A percentile compares a stretch with the other conserved stretches of the same genome.
These are phyloP conservation scores for Acanthamoeba royreba DNA, from an alignment of 208 protist species.

Conservation along the genomic window DNA sequence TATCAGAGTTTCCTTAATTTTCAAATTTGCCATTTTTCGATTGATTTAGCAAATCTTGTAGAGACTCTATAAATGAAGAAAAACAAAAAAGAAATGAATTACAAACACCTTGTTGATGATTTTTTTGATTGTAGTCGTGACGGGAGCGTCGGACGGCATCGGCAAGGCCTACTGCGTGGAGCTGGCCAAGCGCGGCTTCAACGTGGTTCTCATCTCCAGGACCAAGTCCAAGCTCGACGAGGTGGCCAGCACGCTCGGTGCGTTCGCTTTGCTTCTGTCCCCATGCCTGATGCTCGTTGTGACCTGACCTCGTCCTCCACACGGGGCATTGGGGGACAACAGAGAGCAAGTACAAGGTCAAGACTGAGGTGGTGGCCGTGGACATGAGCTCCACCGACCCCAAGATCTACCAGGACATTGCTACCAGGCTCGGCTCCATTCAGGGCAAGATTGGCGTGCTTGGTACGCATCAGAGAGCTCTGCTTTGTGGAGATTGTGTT, in stretches of 20 bases:
- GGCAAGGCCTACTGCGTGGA: slow-evolving; percentile 88
- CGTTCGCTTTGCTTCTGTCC: neutral
- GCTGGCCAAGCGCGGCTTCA: slow-evolving; percentile 88
- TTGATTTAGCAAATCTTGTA: too few species aligned
- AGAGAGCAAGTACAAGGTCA: slow-evolving; percentile 74
- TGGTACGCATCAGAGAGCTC: neutral
- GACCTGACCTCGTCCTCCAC: neutral
- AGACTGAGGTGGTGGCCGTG: slow-evolving; percentile 83
- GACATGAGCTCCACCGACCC: slow-evolving; percentile 82
- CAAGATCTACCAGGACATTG: slow-evolving; percentile 78
- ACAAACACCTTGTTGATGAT: too few species aligned
- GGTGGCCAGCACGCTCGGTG: slow-evolving; percentile 77
- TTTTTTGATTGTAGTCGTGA: slow-evolving; percentile 93
- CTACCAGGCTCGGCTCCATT: slow-evolving; percentile 27
- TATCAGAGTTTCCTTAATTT: neutral
- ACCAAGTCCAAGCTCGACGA: slow-evolving; percentile 86
- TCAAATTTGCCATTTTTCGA: too few species aligned
- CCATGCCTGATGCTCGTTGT: neutral
- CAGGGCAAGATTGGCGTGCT: slow-evolving; percentile 18
- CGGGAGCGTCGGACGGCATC: slow-evolving; percentile 92
- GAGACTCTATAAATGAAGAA: too few species aligned
- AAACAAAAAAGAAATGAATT: too few species aligned
- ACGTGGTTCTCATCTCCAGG: slow-evolving; percentile 88
- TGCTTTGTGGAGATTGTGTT: neutral
- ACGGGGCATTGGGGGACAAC: too few species aligned